Percentiles rank a stretch among this genome's conserved stretches.
phyloP scores from a whole-genome alignment of 495 filamentous ascomycete species.

The Aspergillus taichungensis region DNA sequence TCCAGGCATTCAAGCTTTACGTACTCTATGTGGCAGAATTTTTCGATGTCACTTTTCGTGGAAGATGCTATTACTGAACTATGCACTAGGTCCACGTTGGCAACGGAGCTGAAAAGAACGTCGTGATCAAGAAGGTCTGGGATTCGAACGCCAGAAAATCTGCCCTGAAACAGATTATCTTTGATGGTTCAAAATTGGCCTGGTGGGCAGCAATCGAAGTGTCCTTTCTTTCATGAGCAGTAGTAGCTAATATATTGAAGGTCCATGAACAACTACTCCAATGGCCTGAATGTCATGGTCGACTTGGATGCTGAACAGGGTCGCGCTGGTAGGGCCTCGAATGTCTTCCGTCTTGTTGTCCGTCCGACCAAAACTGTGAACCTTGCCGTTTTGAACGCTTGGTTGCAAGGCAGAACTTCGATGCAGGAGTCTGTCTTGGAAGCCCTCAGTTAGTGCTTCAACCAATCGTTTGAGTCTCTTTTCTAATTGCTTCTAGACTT shows the following conservation, averaged over 20 bases:
- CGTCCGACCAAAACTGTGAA: slow-evolving; percentile 50
- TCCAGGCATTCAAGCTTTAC: not conserved
- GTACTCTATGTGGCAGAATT: not conserved
- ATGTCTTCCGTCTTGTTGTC: slow-evolving; percentile 50
- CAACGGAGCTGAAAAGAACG: slow-evolving; percentile 50
- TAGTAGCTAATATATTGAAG: slow-evolving; percentile 12
- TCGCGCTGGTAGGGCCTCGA: slow-evolving; percentile 23
- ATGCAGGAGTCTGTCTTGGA: slow-evolving; percentile 63
- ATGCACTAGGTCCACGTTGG: slow-evolving; percentile 50
- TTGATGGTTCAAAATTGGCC: slow-evolving; percentile 68
- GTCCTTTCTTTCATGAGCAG: not conserved
- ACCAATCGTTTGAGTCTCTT: not conserved
- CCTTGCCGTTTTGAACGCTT: slow-evolving; percentile 52
- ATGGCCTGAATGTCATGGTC: slow-evolving; percentile 40
- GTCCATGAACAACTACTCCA: slow-evolving; percentile 25
- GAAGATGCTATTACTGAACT: slow-evolving; percentile 1
- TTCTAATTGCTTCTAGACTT: slow-evolving; percentile 42
- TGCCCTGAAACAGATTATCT: slow-evolving; percentile 53
- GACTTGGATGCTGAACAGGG: slow-evolving; percentile 59
- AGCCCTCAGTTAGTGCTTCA: slow-evolving; percentile 53
- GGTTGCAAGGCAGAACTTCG: slow-evolving; percentile 47
- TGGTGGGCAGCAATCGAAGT: slow-evolving; percentile 46
- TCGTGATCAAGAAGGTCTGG: slow-evolving; percentile 68
- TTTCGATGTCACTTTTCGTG: no score
- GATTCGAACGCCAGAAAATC: slow-evolving; percentile 46